Base-by-base conservation (phyloP, 1,139 yeast species). In the Yamadazyma blattariae region DNA sequence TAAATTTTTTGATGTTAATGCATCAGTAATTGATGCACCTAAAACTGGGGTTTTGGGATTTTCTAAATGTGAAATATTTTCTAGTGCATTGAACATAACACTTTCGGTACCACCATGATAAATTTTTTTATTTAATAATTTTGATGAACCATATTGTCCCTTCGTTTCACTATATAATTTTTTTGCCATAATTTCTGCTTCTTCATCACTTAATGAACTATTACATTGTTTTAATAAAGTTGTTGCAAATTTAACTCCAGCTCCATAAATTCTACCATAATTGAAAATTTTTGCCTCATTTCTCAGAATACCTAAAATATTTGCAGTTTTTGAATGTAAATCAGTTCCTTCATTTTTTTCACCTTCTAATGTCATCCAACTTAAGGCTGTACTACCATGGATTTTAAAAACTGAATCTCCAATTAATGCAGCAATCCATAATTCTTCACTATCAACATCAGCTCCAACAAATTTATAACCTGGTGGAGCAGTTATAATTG, bases 351-450 rank as follows among this genome's bases (percentile, higher is more conserved):
- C 92, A 38, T 66, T 68, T 59, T 94, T 94, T 16, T 92, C 82
- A 13, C 99, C 99, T 66, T 94, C 99, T 36, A 94, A 69, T 2
- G 97, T 90, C 99, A 94, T 94, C 98, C 98, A 94, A 1, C 98
- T 97, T 36, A 94, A 72, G 0, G 97, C 96, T 0, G 98, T 88
- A 12, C 95, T 95, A 3, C 98, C 99, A 56, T 94, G 99, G 27
- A 86, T 66, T 33, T 82, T 79, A 57, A 92, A 87, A 37, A 82
- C 77, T 0, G 97, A 82, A 57, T 94, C 99, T 2, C 98, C 97
- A 32, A 92, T 81, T 26, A 94, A 66, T 19, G 97, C 85, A 0
- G 98, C 98, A 47, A 94, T 92, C 99, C 99, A 94, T 33, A 94
- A 69, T 54, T 94, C 99, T 56, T 94, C 98, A 27, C 96, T 87